phyloP scores from a whole-genome alignment of 2,329 filamentous ascomycete genomes.

The Colletotrichum phormii region DNA sequence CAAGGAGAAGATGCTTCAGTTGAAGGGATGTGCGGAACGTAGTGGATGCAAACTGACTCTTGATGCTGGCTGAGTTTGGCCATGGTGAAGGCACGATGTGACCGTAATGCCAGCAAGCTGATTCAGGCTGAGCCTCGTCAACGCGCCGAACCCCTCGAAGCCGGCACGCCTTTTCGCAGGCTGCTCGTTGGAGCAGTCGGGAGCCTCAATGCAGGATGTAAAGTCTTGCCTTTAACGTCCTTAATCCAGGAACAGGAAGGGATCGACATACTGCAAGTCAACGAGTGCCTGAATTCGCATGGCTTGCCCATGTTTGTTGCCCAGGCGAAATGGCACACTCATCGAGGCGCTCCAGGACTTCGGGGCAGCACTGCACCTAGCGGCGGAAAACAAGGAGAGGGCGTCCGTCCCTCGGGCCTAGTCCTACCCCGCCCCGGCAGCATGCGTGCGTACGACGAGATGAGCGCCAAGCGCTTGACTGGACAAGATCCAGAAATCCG shows the following conservation, averaged over 20 bases:
- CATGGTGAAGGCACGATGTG: background rate
- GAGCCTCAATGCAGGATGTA: too few species aligned
- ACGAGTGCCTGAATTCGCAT: background rate
- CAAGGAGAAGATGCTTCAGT: background rate
- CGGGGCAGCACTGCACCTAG: too few species aligned
- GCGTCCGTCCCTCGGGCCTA: background rate
- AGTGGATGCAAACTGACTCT: background rate
- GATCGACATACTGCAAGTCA: slow-evolving; percentile 14
- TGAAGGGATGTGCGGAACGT: background rate
- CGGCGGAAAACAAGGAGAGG: background rate
- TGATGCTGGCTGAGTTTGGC: background rate
- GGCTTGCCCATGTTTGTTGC: slow-evolving; percentile 2
- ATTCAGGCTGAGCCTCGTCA: background rate
- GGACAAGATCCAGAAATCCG: background rate
- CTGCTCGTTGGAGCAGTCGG: background rate
- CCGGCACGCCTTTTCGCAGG: background rate
- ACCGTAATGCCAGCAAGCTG: slow-evolving; percentile 16
- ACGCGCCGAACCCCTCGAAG: background rate
- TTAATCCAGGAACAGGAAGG: slow-evolving; percentile 25
- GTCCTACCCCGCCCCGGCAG: background rate
- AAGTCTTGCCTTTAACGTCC: background rate
- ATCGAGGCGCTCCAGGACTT: background rate
- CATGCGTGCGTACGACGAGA: background rate
- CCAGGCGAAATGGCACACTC: background rate
- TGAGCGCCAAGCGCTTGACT: background rate